Percentiles rank a stretch among this genome's conserved stretches.
Conservation (phyloP, 164 flowering plant species). For the Magnolia changhungtana region DNA sequence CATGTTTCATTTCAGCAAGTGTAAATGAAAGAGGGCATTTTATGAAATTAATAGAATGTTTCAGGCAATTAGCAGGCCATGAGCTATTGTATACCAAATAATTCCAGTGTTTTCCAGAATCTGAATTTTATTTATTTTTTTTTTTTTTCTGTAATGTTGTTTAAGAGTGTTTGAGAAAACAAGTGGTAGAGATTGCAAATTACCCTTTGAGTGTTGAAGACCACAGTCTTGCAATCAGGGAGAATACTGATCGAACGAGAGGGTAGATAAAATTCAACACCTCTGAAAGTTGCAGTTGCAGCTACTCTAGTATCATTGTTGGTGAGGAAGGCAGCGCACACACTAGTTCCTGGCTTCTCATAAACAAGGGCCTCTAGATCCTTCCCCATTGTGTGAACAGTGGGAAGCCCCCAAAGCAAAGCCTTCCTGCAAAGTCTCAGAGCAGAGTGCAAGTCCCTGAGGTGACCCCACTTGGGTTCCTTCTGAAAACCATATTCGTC, state of each 20-base stretch:
- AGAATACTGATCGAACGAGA: constrained; percentile 82
- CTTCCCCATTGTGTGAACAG: constrained; percentile 20
- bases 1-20: background rate
- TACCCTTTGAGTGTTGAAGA: constrained; percentile 68
- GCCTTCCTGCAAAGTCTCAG: constrained; percentile 65
- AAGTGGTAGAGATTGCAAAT: background rate
- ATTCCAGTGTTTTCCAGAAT: background rate
- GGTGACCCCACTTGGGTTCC: constrained; percentile 84
- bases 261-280: constrained; percentile 48
- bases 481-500: constrained; percentile 74
- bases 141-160: too few species aligned
- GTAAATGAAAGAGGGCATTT: too few species aligned
- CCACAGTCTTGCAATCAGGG: constrained; percentile 91
- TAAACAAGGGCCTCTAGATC: constrained; percentile 42
- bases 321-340: constrained; percentile 77
- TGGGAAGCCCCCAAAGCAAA: constrained; percentile 50
- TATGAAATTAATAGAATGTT: background rate
- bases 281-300: constrained; percentile 49
- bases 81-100: background rate
- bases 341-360: constrained; percentile 33
- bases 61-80: background rate
- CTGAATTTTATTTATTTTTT: too few species aligned
- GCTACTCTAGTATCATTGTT: constrained; percentile 46
- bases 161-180: too few species aligned
- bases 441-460: constrained; percentile 77